Conservation (phyloP, 352 stramenopile genomes). For the Aphanomyces cochlioides region DNA sequence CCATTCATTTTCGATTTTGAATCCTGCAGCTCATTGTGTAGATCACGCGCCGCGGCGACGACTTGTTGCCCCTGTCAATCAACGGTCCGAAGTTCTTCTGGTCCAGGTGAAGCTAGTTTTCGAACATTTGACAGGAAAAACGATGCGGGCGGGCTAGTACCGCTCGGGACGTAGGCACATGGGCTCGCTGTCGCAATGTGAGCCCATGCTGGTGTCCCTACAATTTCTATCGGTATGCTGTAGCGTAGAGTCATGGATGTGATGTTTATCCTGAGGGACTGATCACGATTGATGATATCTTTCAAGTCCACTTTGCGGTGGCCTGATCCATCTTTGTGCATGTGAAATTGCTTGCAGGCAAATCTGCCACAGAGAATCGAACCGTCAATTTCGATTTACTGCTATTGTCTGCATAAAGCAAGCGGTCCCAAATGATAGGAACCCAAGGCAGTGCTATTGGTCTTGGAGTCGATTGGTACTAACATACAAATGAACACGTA, state of each 20-base stretch:
- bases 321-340: conserved; percentile 24
- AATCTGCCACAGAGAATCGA: conserved; percentile 33
- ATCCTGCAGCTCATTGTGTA: too few relatives aligned
- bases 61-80: conserved; percentile 22
- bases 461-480: conserved; percentile 32
- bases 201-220: conserved; percentile 26
- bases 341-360: conserved; percentile 25
- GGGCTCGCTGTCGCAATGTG: neutral
- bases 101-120: conserved; percentile 29
- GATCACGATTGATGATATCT: conserved; percentile 29
- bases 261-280: conserved; percentile 32
- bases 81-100: conserved; percentile 32
- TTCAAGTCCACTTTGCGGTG: conserved; percentile 32
- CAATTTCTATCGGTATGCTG: conserved; percentile 1
- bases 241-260: neutral
- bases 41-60: too few relatives aligned
- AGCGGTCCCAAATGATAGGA: conserved; percentile 33
- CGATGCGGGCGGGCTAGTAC: conserved; percentile 21
- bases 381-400: conserved; percentile 31
- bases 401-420: conserved; percentile 32
- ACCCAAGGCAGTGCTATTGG: conserved; percentile 18
- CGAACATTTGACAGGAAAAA: conserved; percentile 32
- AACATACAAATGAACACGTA: conserved; percentile 10
- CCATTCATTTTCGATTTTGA: too few relatives aligned
- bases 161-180: conserved; percentile 30